Percentiles rank a stretch among this genome's conserved stretches.
These are phyloP conservation scores for Fusarium metavorans DNA, from an alignment of 2,329 filamentous ascomycete species.

Conservation along the genomic window DNA sequence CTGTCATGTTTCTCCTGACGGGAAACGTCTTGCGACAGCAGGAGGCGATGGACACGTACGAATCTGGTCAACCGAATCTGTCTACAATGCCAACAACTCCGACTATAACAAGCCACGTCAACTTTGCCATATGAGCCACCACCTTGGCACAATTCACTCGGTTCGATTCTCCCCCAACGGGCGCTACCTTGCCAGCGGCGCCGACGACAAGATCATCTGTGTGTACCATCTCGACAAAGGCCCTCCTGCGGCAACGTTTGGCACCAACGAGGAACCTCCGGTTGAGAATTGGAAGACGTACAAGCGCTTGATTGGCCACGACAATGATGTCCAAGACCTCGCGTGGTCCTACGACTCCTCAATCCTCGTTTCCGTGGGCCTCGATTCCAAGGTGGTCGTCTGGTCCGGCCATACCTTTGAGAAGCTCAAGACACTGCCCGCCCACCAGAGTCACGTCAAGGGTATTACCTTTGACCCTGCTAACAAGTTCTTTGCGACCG, in stretches of 20 bases:
- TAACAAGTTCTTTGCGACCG: slow-evolving; percentile 99
- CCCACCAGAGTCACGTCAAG: slow-evolving; percentile 98
- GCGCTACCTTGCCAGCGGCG: slow-evolving; percentile 94
- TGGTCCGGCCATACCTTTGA: slow-evolving; percentile 99
- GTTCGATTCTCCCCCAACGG: slow-evolving; percentile 97
- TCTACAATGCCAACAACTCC: slow-evolving; percentile 81
- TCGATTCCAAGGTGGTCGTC: slow-evolving; percentile 97
- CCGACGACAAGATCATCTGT: slow-evolving; percentile 98
- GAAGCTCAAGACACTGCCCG: slow-evolving; percentile 92
- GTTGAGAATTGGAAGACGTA: slow-evolving; percentile 99
- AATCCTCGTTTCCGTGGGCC: slow-evolving; percentile 92
- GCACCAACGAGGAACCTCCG: slow-evolving; percentile 89
- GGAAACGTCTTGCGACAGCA: slow-evolving; percentile 89
- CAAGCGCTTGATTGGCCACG: slow-evolving; percentile 92
- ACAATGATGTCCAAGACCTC: slow-evolving; percentile 98
- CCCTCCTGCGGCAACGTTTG: slow-evolving; percentile 83
- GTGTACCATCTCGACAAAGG: slow-evolving; percentile 92
- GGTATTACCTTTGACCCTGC: slow-evolving; percentile 98
- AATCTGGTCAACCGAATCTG: slow-evolving; percentile 96
- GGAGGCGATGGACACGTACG: slow-evolving; percentile 98
- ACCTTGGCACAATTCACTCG: slow-evolving; percentile 96
- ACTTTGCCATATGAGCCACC: slow-evolving; percentile 97
- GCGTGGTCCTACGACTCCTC: slow-evolving; percentile 98
- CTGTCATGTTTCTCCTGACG: slow-evolving; percentile 96
- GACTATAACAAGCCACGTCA: slow-evolving; percentile 85